Conservation (phyloP, 1,284 basidiomycete genomes). For the Irpex lacteus region DNA sequence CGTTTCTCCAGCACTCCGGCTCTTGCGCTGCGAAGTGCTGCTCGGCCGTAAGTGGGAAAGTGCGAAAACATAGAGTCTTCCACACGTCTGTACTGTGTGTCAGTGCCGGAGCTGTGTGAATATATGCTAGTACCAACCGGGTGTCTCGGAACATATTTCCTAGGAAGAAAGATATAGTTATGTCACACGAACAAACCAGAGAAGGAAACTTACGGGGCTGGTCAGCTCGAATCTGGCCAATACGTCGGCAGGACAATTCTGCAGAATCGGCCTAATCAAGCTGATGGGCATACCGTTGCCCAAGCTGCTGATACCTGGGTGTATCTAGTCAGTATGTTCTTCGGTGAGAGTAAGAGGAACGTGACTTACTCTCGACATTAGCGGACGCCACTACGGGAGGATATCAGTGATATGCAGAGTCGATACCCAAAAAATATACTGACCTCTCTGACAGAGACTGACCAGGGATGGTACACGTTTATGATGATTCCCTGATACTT, state of each 20-base stretch:
- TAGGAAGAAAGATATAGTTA: neutral
- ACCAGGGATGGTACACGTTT: slow-evolving; percentile 38
- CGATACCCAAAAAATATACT: no score
- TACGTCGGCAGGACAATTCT: slow-evolving; percentile 67
- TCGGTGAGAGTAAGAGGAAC: neutral
- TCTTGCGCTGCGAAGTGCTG: slow-evolving; percentile 40
- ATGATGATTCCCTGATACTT: neutral
- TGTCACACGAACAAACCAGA: neutral
- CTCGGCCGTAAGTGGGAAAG: slow-evolving; percentile 51
- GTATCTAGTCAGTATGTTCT: neutral
- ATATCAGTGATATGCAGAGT: no score
- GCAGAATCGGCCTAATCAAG: slow-evolving; percentile 67
- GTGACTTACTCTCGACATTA: slow-evolving; percentile 52
- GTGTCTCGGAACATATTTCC: slow-evolving; percentile 52
- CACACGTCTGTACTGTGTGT: slow-evolving; percentile 55
- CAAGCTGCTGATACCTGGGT: slow-evolving; percentile 25
- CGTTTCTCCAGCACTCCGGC: slow-evolving; percentile 64
- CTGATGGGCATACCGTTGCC: slow-evolving; percentile 53
- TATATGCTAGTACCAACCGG: slow-evolving; percentile 40
- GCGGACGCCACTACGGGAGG: slow-evolving; percentile 43
- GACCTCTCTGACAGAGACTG: slow-evolving; percentile 38
- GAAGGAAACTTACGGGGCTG: slow-evolving; percentile 55
- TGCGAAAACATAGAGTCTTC: slow-evolving; percentile 59
- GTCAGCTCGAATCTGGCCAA: slow-evolving; percentile 62
- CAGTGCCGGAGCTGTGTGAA: slow-evolving; percentile 9